These are phyloP conservation scores for Thuja plicata DNA, from an alignment of 83 land plant species.

Conservation along the genomic window DNA sequence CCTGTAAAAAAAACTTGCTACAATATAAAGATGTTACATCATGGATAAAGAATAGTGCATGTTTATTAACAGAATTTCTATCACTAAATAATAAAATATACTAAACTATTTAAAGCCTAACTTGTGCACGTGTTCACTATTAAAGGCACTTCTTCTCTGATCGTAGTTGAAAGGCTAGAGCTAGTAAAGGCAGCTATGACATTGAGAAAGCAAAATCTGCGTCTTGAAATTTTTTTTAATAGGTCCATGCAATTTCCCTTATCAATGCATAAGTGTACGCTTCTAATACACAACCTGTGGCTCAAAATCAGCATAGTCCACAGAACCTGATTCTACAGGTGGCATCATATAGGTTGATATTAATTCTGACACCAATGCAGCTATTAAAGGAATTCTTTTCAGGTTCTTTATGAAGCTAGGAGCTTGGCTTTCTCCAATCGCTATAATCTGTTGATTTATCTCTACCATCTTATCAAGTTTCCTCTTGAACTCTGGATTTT, in stretches of 20 bases:
- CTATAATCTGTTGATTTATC: conserved; percentile 67
- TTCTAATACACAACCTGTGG: conserved; percentile 85
- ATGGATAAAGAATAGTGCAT: neutral
- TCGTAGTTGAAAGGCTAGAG: neutral
- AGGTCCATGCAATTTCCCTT: neutral
- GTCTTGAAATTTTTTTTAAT: neutral
- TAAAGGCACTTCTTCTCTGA: neutral
- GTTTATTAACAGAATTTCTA: neutral
- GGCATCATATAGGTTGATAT: conserved; percentile 85
- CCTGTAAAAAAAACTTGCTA: neutral
- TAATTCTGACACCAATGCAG: conserved; percentile 68
- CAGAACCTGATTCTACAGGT: conserved; percentile 90
- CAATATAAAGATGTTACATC: neutral
- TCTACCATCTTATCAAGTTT: conserved; percentile 89
- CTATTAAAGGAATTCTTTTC: conserved; percentile 78
- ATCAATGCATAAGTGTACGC: neutral
- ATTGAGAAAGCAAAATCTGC: neutral
- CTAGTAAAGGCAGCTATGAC: neutral
- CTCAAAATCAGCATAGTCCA: conserved; percentile 88
- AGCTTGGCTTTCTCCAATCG: conserved; percentile 61
- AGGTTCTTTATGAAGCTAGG: conserved; percentile 80
- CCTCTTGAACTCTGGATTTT: conserved; percentile 93
- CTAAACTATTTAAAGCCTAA: neutral
- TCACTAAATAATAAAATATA: neutral
- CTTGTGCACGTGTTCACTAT: neutral